Conservation (phyloP, 2,329 filamentous ascomycete genomes). For the Botrytis hyacinthi region DNA sequence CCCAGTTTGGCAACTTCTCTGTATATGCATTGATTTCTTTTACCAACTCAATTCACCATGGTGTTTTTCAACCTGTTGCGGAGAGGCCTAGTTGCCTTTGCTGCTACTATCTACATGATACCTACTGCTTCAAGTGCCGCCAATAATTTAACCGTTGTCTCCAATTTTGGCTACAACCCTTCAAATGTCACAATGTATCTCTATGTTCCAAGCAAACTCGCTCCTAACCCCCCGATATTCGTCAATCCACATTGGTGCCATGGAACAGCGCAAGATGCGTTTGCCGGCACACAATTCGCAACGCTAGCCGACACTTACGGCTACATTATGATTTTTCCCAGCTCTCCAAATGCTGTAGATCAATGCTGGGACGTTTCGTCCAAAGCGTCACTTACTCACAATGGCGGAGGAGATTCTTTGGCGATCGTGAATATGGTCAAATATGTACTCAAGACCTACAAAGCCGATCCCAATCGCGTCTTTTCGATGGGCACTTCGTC, state of each 20-base stretch:
- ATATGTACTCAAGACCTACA: slow-evolving; percentile 53
- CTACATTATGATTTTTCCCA: slow-evolving; percentile 60
- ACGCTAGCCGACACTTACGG: slow-evolving; percentile 52
- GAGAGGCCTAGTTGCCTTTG: neutral
- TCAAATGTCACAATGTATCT: slow-evolving; percentile 33
- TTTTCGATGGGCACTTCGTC: slow-evolving; percentile 49
- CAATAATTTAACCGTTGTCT: slow-evolving; percentile 22
- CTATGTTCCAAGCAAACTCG: slow-evolving; percentile 31
- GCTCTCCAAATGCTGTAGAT: slow-evolving; percentile 48
- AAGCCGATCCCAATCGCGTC: slow-evolving; percentile 50
- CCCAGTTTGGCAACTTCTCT: too few species aligned
- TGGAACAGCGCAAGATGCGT: slow-evolving; percentile 45
- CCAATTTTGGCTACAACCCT: slow-evolving; percentile 29
- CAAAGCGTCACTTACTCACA: slow-evolving; percentile 47
- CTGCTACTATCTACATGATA: neutral
- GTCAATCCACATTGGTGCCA: slow-evolving; percentile 35
- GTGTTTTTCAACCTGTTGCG: neutral
- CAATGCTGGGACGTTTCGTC: slow-evolving; percentile 61
- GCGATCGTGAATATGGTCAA: slow-evolving; percentile 59
- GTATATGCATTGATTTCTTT: neutral
- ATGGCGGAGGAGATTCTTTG: slow-evolving; percentile 56
- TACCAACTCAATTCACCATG: neutral
- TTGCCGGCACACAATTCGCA: slow-evolving; percentile 46
- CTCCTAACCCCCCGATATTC: slow-evolving; percentile 29
- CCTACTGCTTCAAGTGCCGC: neutral